A percentile compares a stretch with the other conserved stretches of the same genome.
phyloP scores from a whole-genome alignment of 2,329 filamentous ascomycete species.

The Rhinocladiella similis region DNA sequence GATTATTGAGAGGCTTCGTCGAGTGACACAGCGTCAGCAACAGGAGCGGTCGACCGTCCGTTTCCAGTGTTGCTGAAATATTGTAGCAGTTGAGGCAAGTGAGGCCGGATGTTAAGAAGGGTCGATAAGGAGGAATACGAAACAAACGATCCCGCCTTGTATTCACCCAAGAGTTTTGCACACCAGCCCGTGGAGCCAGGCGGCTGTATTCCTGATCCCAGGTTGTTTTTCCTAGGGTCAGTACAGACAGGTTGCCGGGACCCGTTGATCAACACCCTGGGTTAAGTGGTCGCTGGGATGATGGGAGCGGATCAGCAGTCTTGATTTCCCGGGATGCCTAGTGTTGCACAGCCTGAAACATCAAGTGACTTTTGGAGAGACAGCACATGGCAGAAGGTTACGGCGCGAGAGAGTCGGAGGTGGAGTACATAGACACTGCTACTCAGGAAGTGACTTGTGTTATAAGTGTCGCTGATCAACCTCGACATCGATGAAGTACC shows the following conservation, averaged over 20 bases:
- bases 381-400: slow-evolving; percentile 8
- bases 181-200: not conserved
- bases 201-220: slow-evolving; percentile 1
- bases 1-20: not conserved
- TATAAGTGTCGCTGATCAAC: not conserved
- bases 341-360: slow-evolving; percentile 8
- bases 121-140: not conserved
- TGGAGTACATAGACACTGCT: not conserved
- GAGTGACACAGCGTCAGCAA: not conserved
- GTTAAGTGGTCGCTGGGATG: not conserved
- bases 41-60: not conserved
- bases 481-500: not conserved
- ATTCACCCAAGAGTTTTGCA: not conserved
- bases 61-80: not conserved
- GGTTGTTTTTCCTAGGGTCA: not conserved
- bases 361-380: slow-evolving; percentile 6
- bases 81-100: not conserved
- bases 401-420: not conserved
- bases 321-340: slow-evolving; percentile 6
- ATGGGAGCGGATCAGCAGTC: slow-evolving; percentile 1
- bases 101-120: not conserved
- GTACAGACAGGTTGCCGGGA: not conserved
- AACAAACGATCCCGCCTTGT: not conserved
- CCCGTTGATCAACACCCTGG: slow-evolving; percentile 6
- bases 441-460: not conserved